Evolutionary conservation across 2,329 filamentous ascomycete genomes (phyloP), one percentile per base, ranked within the genome.

Genomic region (Xenoacremonium recifei): DNA sequence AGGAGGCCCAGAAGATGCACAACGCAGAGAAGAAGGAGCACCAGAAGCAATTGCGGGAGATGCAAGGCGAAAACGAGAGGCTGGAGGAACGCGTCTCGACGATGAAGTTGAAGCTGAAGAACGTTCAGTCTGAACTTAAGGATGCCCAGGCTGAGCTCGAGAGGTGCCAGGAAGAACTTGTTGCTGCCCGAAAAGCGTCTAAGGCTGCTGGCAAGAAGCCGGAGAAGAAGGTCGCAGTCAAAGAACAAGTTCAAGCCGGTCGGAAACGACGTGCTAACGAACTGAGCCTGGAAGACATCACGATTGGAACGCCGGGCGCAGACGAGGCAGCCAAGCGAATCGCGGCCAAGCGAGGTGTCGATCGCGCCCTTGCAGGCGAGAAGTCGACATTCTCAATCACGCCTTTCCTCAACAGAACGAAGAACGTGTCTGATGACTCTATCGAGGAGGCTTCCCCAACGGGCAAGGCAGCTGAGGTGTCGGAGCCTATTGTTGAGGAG

Each of bases 321-420:
- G 39, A 70, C 52, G 61, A 71, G 36, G 47, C 68, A 44, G 60
- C 65, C 38, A 71, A 69, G 49, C 69, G 69, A 31, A 61, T 62
- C 23, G 54, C 67, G 45, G 86, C 84, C 64, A 84, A 82, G 60
- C 70, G 74, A 41, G 75, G 71, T 35, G 63, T 71, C 20, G 77
- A 82, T 2, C 68, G 81, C 41, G 54, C 66, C 2, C 40, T 58
- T 11, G 71, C 87, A 5, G 89, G 87, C 21, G 89, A 95, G 59
- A 96, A 96, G 65, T 96, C 91, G 1, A 84, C 79, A 3, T 96
- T 97, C 65, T 96, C 90, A 4, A 89, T 96, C 50, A 97, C 92
- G 0, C 92, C 92, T 0, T 96, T 95, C 71, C 73, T 97, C 47
- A 95, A 91, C 64, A 82, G 85, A 37, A 84, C 80, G 19, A 82